These are phyloP conservation scores for Xanthoconium stramineum DNA, from an alignment of 768 basidiomycete species.

Conservation along the genomic window DNA sequence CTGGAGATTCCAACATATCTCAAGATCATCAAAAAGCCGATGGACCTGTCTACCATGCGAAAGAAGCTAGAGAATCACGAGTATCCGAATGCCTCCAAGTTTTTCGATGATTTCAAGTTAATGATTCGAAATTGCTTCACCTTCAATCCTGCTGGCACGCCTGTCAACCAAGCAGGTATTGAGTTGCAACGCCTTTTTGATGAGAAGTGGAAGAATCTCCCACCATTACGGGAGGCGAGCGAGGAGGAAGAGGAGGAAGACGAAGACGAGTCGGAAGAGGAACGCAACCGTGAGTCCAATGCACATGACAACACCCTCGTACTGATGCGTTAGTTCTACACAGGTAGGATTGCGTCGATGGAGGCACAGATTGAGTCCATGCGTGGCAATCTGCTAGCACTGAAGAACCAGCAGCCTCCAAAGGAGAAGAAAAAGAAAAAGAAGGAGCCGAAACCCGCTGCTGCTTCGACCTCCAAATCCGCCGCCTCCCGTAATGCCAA, in stretches of 20 bases:
- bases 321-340: conserved; percentile 14
- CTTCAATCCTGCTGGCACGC: conserved; percentile 88
- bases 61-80: conserved; percentile 75
- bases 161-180: conserved; percentile 82
- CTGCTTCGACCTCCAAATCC: conserved; percentile 65
- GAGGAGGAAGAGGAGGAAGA: conserved; percentile 65
- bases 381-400: conserved; percentile 60
- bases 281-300: conserved; percentile 56
- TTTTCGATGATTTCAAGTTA: conserved; percentile 88
- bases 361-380: conserved; percentile 81
- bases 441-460: conserved; percentile 54
- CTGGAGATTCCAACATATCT: conserved; percentile 83
- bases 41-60: conserved; percentile 91
- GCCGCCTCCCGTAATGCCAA: conserved; percentile 47
- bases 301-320: background rate
- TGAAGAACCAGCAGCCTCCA: conserved; percentile 51
- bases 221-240: conserved; percentile 50
- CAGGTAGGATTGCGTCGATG: conserved; percentile 73
- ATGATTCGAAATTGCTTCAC: conserved; percentile 93
- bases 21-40: conserved; percentile 88
- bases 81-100: conserved; percentile 75
- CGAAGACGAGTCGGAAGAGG: conserved; percentile 64
- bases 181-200: conserved; percentile 87
- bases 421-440: conserved; percentile 73
- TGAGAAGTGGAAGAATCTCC: conserved; percentile 84